A percentile compares a stretch with the other conserved stretches of the same genome.
Evolutionary conservation across 2,329 filamentous ascomycete genomes (phyloP).

Genomic region (Tolypocladium album): DNA sequence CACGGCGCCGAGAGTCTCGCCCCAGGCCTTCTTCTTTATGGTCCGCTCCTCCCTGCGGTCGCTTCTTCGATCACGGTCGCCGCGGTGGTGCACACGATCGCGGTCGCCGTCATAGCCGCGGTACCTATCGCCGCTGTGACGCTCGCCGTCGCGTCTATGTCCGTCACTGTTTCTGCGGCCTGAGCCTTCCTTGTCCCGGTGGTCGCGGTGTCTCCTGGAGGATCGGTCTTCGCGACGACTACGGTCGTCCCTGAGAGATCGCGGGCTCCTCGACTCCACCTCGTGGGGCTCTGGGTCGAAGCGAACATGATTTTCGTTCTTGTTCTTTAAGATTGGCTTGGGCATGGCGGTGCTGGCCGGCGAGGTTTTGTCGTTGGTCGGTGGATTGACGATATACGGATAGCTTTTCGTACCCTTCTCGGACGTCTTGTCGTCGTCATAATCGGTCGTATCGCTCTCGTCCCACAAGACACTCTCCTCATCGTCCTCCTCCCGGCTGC

Average conservation of each 20-base stretch:
- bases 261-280: conserved; percentile 21
- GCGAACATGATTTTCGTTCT: conserved; percentile 44
- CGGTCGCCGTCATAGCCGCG: conserved; percentile 19
- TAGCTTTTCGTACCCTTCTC: conserved; percentile 21
- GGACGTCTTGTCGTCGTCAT: conserved; percentile 20
- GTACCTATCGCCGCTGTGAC: conserved; percentile 10
- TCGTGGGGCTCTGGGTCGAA: conserved; percentile 39
- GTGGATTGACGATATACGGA: conserved; percentile 26
- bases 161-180: conserved; percentile 9
- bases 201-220: conserved; percentile 12
- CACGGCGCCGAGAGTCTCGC: conserved; percentile 45
- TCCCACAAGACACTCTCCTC: conserved; percentile 18
- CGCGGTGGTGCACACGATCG: conserved; percentile 29
- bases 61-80: conserved; percentile 25
- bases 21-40: conserved; percentile 34
- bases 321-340: conserved; percentile 53
- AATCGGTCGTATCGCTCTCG: conserved; percentile 19
- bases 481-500: conserved; percentile 20
- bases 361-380: conserved; percentile 20
- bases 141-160: conserved; percentile 15
- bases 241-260: conserved; percentile 20
- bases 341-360: conserved; percentile 28
- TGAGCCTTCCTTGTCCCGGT: conserved; percentile 14
- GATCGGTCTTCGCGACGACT: conserved; percentile 12
- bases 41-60: conserved; percentile 25